phyloP scores from a whole-genome alignment of 192 early-diverging fungal genomes.

The Coemansia pectinata region DNA sequence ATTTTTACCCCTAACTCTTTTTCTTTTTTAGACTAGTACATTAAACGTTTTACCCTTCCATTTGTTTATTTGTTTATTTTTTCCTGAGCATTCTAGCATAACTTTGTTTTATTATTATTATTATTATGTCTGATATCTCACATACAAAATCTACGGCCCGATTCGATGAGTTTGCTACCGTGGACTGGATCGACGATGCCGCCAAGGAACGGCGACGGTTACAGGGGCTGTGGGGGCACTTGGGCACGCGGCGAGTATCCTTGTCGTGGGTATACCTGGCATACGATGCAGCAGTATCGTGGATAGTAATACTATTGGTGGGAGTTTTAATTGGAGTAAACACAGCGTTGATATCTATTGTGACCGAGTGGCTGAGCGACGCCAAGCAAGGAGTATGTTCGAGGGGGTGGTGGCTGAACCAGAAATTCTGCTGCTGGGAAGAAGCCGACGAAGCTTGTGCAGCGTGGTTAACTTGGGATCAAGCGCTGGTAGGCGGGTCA shows the following conservation, averaged over 20 bases:
- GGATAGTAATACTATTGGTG: slow-evolving; percentile 82
- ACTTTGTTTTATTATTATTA: not conserved
- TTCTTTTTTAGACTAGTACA: not conserved
- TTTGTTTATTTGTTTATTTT: not conserved
- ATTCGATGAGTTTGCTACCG: slow-evolving; percentile 64
- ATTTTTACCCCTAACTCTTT: not conserved
- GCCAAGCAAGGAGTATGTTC: slow-evolving; percentile 82
- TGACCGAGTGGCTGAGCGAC: slow-evolving; percentile 89
- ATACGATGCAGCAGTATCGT: slow-evolving; percentile 76
- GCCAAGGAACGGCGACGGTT: slow-evolving; percentile 57
- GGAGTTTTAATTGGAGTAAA: slow-evolving; percentile 79
- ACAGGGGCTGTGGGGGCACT: not conserved
- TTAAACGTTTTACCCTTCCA: not conserved
- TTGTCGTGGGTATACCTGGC: slow-evolving; percentile 32
- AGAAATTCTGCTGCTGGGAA: slow-evolving; percentile 93
- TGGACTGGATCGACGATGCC: slow-evolving; percentile 65
- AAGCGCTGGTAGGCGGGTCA: slow-evolving; percentile 51
- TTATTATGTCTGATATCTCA: not conserved
- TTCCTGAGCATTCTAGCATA: not conserved
- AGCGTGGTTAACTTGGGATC: slow-evolving; percentile 75
- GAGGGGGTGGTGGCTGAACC: slow-evolving; percentile 84
- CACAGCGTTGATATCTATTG: slow-evolving; percentile 87
- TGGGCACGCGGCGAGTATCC: not conserved
- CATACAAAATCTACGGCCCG: slow-evolving; percentile 33
- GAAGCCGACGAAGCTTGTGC: slow-evolving; percentile 57